Percentiles rank a stretch among this genome's conserved stretches.
These are phyloP conservation scores for Aspergillus hancockii DNA, from an alignment of 495 filamentous ascomycete species.

Conservation along the genomic window DNA sequence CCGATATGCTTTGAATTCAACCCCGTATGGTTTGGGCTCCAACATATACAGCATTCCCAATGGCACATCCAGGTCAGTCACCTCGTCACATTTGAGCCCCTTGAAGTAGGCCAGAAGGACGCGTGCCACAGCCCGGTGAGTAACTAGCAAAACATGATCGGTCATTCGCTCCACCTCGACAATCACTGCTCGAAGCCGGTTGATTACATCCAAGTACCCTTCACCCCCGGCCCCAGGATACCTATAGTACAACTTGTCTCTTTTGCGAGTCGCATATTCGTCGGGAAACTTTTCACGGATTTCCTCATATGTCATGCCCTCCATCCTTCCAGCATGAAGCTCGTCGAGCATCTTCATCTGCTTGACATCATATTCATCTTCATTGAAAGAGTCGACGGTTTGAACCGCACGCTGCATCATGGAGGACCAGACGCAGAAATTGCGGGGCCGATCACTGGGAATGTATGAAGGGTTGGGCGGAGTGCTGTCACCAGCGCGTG, in stretches of 20 bases:
- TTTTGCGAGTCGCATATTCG: slow-evolving; percentile 72
- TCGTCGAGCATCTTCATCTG: slow-evolving; percentile 98
- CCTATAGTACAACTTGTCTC: slow-evolving; percentile 87
- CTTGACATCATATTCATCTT: slow-evolving; percentile 97
- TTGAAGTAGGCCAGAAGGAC: slow-evolving; percentile 96
- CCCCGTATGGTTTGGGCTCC: slow-evolving; percentile 96
- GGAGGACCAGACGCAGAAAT: slow-evolving; percentile 97
- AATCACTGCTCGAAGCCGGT: slow-evolving; percentile 91
- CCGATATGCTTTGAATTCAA: slow-evolving; percentile 90
- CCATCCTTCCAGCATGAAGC: slow-evolving; percentile 86
- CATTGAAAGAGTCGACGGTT: slow-evolving; percentile 84
- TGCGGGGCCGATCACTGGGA: slow-evolving; percentile 62
- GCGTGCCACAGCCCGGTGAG: slow-evolving; percentile 84
- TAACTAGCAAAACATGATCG: slow-evolving; percentile 88
- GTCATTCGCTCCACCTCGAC: slow-evolving; percentile 96
- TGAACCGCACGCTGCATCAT: slow-evolving; percentile 89
- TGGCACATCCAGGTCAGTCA: slow-evolving; percentile 89
- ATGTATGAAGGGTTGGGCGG: slow-evolving; percentile 88
- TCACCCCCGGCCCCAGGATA: slow-evolving; percentile 96
- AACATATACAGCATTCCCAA: slow-evolving; percentile 89
- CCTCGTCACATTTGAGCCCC: slow-evolving; percentile 82
- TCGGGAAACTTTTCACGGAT: slow-evolving; percentile 73
- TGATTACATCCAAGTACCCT: slow-evolving; percentile 95
- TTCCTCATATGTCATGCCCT: slow-evolving; percentile 91
- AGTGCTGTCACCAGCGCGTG: slow-evolving; percentile 82